Evolutionary conservation across 2,329 filamentous ascomycete genomes (phyloP), one percentile per base, ranked within the genome.

Genomic region (Calonectria pseudoturangicola): DNA sequence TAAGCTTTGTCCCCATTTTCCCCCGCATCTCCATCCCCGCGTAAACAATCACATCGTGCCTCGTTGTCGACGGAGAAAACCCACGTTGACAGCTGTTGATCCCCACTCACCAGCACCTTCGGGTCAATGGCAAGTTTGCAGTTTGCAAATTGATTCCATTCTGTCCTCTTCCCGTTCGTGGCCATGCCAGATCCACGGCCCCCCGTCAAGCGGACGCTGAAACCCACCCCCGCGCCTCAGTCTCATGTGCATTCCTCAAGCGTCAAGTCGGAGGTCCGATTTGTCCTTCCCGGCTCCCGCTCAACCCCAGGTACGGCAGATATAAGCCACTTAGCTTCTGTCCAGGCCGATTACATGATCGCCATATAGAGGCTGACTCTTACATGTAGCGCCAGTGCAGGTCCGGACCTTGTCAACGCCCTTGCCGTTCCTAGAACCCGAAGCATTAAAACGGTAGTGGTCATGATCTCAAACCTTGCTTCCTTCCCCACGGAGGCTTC

Each of bases 371-470:
- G 60, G 28, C 63, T 70, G 10, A 43, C 27, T 21, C 45, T 28
- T 18, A 16, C 36, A 33, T 2, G 30, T 33, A 84, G 82, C 80
- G 25, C 68, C 74, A 45, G 36, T 80, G 7, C 77, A 70, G 30
- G 78, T 84, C 71, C 79, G 82, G 63, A 81, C 79, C 18, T 68
- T 75, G 8, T 75, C 77, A 12, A 76, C 80, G 21, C 71, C 81
- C 10, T 83, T 85, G 68, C 84, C 84, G 5, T 85, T 85, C 50
- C 75, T 85, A 9, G 80, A 85, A 47, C 82, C 82, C 12, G 73
- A 76, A 25, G 74, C 74, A 39, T 73, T 79, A 69, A 74, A 73
- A 64, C 68, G 54, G 58, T 18, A 73, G 62, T 67, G 54, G 58
- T 18, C 64, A n/a, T 79, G 41, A 79, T 56, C 36, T 30, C 41